Evolutionary conservation across 306 rosid genomes (phyloP), one percentile per base, ranked within the genome.

Genomic region (Dryas drummondii): DNA sequence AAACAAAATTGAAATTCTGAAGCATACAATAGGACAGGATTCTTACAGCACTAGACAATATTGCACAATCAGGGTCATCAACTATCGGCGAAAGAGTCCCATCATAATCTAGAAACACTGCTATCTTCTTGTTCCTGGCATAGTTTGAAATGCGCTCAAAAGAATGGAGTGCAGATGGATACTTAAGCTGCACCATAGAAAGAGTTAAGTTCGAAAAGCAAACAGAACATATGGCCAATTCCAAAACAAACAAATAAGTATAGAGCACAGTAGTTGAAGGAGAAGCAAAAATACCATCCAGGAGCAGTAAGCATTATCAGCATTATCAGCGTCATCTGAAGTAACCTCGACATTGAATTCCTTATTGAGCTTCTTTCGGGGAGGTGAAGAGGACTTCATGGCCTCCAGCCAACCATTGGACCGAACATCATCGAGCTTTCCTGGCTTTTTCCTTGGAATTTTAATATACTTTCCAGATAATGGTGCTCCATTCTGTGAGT

Each of bases 41-140:
- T 71, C 97, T 80, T 86, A 94, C 98, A 74, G 78, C 78, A 69
- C 84, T 83, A 48, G 96, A 88, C 96, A 94, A 84, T 62, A 87
- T 48, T 52, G 98, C 97, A 57, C 84, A 71, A 71, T 94, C 97
- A 4, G 98, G 98, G 77, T 94, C 91, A 75, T 91, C 93, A 26
- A 94, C 98, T 32, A 94, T 94, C 37, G 98, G 98, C 8, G 98
- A 90, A 76, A 94, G 98, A 32, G 94, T 88, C 72, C 98, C 97
- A 77, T 94, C 98, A 75, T 94, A 94, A 72, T 94, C 98, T 52
- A 91, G 83, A 83, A 94, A 94, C 19, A 94, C 71, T 17, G 91
- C 97, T 76, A 94, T 85, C 86, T 87, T 85, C 85, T 91, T 94
- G 81, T 84, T 69, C 84, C 64, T 86, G 3, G 91, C 91, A 62